phyloP scores from a whole-genome alignment of 2,329 filamentous ascomycete species.

The Ophiostoma angusticollis region DNA sequence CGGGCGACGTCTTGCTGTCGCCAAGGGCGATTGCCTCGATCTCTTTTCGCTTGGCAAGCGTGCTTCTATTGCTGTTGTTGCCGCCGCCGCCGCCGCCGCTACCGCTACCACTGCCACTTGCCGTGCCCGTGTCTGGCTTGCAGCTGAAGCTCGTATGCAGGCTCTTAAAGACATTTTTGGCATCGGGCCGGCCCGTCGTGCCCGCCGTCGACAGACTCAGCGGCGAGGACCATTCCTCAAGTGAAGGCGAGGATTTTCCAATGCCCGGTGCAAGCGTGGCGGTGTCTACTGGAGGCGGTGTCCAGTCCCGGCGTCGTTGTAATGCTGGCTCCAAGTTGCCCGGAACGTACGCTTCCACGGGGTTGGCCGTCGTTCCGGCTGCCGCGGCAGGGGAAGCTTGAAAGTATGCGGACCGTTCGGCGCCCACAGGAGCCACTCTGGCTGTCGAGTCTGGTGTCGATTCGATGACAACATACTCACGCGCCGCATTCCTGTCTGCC shows the following conservation, averaged over 20 bases:
- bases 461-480: not conserved
- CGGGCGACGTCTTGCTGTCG: conserved; percentile 21
- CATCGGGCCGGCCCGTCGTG: conserved; percentile 4
- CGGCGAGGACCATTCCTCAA: conserved; percentile 17
- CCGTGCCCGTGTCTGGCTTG: conserved; percentile 1
- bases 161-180: conserved; percentile 27
- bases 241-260: conserved; percentile 19
- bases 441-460: not conserved
- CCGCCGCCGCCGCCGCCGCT: not conserved
- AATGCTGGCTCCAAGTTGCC: conserved; percentile 33
- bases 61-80: not conserved
- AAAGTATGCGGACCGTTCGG: not conserved
- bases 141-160: conserved; percentile 24
- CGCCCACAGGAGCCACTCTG: not conserved
- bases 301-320: conserved; percentile 51
- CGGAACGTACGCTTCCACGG: not conserved
- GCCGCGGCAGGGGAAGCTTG: too few relatives aligned
- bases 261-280: conserved; percentile 15
- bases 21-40: conserved; percentile 35
- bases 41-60: conserved; percentile 42
- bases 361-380: conserved; percentile 21
- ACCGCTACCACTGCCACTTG: too few relatives aligned
- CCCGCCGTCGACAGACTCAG: not conserved
- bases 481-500: not conserved
- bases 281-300: conserved; percentile 36